phyloP scores from a whole-genome alignment of 768 basidiomycete species.

The Lactifluus volemus region DNA sequence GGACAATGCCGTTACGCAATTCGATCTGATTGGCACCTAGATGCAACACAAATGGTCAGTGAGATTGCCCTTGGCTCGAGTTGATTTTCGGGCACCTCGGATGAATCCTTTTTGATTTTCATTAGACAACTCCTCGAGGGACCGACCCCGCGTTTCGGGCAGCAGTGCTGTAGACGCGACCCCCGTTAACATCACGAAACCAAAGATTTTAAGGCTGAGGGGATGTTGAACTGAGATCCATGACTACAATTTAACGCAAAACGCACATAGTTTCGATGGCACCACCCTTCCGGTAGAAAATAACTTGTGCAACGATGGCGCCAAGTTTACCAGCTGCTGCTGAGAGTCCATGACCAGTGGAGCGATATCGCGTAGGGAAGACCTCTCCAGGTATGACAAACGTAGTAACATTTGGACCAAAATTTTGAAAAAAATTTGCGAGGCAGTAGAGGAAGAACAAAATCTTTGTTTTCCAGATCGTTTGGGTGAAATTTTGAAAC shows the following conservation, averaged over 20 bases:
- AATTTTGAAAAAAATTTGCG: constrained; percentile 38
- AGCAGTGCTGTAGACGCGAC: constrained; percentile 34
- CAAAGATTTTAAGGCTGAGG: constrained; percentile 35
- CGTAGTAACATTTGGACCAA: constrained; percentile 37
- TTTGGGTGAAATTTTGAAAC: constrained; percentile 24
- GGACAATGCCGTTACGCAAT: constrained; percentile 16
- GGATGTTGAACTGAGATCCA: background rate
- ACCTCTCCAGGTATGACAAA: constrained; percentile 38
- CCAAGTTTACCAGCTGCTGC: constrained; percentile 39
- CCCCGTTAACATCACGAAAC: constrained; percentile 40
- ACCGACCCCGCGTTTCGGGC: constrained; percentile 34
- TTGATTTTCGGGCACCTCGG: background rate
- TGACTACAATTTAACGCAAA: background rate
- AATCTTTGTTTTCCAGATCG: constrained; percentile 21
- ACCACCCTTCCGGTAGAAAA: constrained; percentile 21
- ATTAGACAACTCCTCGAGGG: constrained; percentile 31
- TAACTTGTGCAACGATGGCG: constrained; percentile 34
- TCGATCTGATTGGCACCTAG: constrained; percentile 11
- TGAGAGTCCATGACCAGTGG: constrained; percentile 37
- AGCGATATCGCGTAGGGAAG: constrained; percentile 39
- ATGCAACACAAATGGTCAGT: background rate
- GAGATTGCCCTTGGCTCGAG: background rate
- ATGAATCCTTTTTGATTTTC: constrained; percentile 31
- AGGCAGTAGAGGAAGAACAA: constrained; percentile 35
- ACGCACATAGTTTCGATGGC: constrained; percentile 30